Evolutionary conservation across 305 asterid genomes (phyloP).

Genomic region (Plantago coronopus): DNA sequence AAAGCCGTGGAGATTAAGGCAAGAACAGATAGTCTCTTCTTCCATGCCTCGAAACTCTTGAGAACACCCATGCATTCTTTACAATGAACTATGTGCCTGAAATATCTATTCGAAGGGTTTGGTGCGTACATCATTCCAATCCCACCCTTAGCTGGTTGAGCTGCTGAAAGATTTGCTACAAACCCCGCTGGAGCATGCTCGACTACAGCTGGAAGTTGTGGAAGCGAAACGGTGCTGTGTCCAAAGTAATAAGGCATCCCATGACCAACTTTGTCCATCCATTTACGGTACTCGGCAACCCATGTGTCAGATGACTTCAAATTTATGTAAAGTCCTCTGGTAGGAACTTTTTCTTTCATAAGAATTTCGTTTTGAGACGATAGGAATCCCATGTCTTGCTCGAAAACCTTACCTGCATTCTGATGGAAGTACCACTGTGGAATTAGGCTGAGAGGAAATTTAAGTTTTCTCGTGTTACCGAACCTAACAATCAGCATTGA

Average conservation of each 20-base stretch:
- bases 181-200: conserved; percentile 97
- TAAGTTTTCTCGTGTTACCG: conserved; percentile 51
- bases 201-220: conserved; percentile 59
- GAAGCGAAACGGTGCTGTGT: conserved; percentile 60
- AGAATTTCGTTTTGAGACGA: conserved; percentile 91
- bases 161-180: conserved; percentile 63
- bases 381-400: conserved; percentile 97
- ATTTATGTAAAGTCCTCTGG: conserved; percentile 64
- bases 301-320: conserved; percentile 76
- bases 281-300: conserved; percentile 78
- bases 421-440: conserved; percentile 77
- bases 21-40: conserved; percentile 46
- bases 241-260: conserved; percentile 93
- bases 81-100: conserved; percentile 82
- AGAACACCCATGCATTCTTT: conserved; percentile 46
- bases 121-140: conserved; percentile 65
- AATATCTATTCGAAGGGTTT: conserved; percentile 64
- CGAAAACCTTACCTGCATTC: conserved; percentile 84
- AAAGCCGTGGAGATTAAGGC: conserved; percentile 60
- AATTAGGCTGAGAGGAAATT: conserved; percentile 40
- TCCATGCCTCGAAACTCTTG: conserved; percentile 57
- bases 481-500: conserved; percentile 96
- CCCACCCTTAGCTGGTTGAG: conserved; percentile 92
- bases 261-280: conserved; percentile 96
- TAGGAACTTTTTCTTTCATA: conserved; percentile 74